Evolutionary conservation across 2,329 filamentous ascomycete species (phyloP).

Genomic region (Stachybotrys elegans): DNA sequence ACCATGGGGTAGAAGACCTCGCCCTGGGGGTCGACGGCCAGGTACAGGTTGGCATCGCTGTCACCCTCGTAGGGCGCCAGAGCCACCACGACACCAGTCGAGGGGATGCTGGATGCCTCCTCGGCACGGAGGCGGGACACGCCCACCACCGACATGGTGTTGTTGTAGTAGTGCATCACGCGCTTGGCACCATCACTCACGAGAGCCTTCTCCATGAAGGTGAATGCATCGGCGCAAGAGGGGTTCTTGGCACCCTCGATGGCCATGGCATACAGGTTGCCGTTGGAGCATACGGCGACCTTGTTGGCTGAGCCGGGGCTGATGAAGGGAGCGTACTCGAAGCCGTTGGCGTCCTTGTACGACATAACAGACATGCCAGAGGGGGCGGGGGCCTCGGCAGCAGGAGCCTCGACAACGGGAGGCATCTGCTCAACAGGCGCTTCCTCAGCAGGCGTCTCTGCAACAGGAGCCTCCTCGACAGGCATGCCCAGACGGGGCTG

Average conservation of each 20-base stretch:
- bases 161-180: slow-evolving; percentile 27
- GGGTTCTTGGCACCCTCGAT: slow-evolving; percentile 12
- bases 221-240: slow-evolving; percentile 18
- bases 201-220: slow-evolving; percentile 12
- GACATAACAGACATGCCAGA: not conserved
- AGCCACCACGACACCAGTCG: slow-evolving; percentile 11
- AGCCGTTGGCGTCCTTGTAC: slow-evolving; percentile 14
- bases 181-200: slow-evolving; percentile 16
- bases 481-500: not conserved
- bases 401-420: not conserved
- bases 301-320: slow-evolving; percentile 12
- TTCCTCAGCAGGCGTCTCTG: not conserved
- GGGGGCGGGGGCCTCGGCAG: not conserved
- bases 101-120: slow-evolving; percentile 12
- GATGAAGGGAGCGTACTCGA: slow-evolving; percentile 15
- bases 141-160: slow-evolving; percentile 24
- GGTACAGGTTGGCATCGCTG: slow-evolving; percentile 11
- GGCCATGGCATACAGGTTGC: slow-evolving; percentile 25
- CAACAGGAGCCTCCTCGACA: not conserved
- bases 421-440: not conserved
- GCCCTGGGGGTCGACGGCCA: slow-evolving; percentile 13
- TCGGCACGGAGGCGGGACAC: slow-evolving; percentile 23
- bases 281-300: slow-evolving; percentile 25
- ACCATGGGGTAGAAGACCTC: slow-evolving; percentile 21
- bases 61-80: slow-evolving; percentile 9